Conservation (phyloP, 2,329 filamentous ascomycete genomes). For the Fusarium sambucinum region DNA sequence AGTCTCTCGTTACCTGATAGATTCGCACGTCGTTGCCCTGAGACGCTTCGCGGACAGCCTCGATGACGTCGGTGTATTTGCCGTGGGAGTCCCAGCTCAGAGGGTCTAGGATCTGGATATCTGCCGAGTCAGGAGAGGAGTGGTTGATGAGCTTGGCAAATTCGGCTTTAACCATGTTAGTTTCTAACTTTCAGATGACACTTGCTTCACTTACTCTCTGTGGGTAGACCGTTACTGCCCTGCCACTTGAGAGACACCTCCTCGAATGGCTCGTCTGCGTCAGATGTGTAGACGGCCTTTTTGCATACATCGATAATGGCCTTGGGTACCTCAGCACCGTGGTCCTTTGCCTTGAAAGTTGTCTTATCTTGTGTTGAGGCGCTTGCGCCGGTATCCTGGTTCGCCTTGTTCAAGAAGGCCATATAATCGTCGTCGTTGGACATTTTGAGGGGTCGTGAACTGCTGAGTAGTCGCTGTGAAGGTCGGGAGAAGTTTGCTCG, state of each 20-base stretch:
- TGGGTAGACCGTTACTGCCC: conserved; percentile 65
- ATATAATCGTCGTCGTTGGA: conserved; percentile 85
- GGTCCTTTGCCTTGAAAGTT: conserved; percentile 66
- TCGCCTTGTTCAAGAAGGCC: conserved; percentile 88
- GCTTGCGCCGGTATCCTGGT: conserved; percentile 71
- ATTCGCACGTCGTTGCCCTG: conserved; percentile 77
- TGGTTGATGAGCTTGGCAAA: conserved; percentile 76
- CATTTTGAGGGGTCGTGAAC: conserved; percentile 61
- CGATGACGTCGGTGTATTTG: conserved; percentile 75
- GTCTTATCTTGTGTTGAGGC: conserved; percentile 34
- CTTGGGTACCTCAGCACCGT: conserved; percentile 70
- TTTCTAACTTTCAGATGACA: neutral
- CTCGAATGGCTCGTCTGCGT: conserved; percentile 88
- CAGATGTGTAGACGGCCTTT: conserved; percentile 77
- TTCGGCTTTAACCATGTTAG: conserved; percentile 63
- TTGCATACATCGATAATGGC: conserved; percentile 64
- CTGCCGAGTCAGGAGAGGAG: conserved; percentile 63
- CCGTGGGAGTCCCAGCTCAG: conserved; percentile 79
- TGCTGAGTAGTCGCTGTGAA: conserved; percentile 37
- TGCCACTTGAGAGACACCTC: conserved; percentile 76
- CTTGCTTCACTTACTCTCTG: conserved; percentile 65
- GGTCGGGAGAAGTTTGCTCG: conserved; percentile 5
- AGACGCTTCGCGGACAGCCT: conserved; percentile 74
- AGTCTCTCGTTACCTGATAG: conserved; percentile 75
- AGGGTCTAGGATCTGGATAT: conserved; percentile 74